These are phyloP conservation scores for Mycena olivaceomarginata DNA, from an alignment of 768 basidiomycete species.

Conservation along the genomic window DNA sequence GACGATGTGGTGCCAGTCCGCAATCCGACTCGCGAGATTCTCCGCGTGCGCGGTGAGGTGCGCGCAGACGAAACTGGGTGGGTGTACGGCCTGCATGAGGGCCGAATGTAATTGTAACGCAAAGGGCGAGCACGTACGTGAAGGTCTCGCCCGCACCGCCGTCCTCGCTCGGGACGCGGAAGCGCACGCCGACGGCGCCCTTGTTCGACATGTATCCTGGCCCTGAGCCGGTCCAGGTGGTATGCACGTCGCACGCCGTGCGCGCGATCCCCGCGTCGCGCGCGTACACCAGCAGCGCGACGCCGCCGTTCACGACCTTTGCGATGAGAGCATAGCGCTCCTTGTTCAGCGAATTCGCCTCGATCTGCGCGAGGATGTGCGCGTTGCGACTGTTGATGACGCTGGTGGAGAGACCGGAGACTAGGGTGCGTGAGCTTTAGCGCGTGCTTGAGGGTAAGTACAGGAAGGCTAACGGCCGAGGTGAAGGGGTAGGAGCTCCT, in stretches of 20 bases:
- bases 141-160: slow-evolving; percentile 82
- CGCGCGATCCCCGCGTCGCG: slow-evolving; percentile 81
- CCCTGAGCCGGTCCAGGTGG: slow-evolving; percentile 85
- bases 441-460: slow-evolving; percentile 21
- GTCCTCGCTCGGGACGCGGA: slow-evolving; percentile 78
- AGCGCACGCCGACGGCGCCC: slow-evolving; percentile 92
- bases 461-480: slow-evolving; percentile 74
- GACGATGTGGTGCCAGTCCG: slow-evolving; percentile 90
- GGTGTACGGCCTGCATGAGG: background rate
- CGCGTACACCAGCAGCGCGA: slow-evolving; percentile 92
- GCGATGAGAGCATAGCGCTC: slow-evolving; percentile 88
- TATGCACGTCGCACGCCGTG: slow-evolving; percentile 78
- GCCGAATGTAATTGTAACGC: slow-evolving; percentile 17
- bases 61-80: slow-evolving; percentile 88
- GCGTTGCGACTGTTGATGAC: slow-evolving; percentile 82
- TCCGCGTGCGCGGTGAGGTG: slow-evolving; percentile 91
- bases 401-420: slow-evolving; percentile 84
- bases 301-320: slow-evolving; percentile 89
- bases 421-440: slow-evolving; percentile 59
- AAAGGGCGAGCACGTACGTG: slow-evolving; percentile 77
- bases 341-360: slow-evolving; percentile 81
- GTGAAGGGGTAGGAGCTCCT: slow-evolving; percentile 94
- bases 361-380: slow-evolving; percentile 86
- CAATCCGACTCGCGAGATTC: slow-evolving; percentile 78
- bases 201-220: slow-evolving; percentile 94